A percentile compares a stretch with the other conserved stretches of the same genome.
These are phyloP conservation scores for Acanthamoeba sp. DNA, from an alignment of 208 protist genomes.

Conservation along the genomic window DNA sequence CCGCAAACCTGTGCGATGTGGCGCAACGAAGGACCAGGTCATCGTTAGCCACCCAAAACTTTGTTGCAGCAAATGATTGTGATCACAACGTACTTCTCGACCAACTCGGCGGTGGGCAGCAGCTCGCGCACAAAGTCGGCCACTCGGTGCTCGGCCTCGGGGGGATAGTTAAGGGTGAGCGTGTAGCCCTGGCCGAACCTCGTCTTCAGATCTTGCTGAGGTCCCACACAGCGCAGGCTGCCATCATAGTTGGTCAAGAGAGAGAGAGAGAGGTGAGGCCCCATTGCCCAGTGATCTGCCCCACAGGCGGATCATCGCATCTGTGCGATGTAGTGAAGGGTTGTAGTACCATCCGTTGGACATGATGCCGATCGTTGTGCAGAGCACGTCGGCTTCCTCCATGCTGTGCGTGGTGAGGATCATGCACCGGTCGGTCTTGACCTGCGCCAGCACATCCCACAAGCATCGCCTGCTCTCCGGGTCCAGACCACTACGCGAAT, in stretches of 20 bases:
- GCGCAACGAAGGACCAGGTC: no score
- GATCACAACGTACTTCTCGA: not conserved
- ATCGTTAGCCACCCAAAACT: no score
- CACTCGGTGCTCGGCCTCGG: conserved; percentile 27
- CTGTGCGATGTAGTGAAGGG: not conserved
- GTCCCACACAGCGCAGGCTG: conserved; percentile 56
- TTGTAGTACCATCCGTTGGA: conserved; percentile 72
- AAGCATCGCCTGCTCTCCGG: conserved; percentile 75
- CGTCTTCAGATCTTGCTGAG: conserved; percentile 79
- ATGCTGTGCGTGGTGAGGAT: conserved; percentile 90
- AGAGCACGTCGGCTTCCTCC: conserved; percentile 88
- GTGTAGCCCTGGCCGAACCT: conserved; percentile 83
- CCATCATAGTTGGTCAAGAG: not conserved
- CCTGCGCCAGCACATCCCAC: conserved; percentile 77
- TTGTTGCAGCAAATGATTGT: no score
- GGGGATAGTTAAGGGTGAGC: conserved; percentile 64
- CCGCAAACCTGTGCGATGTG: conserved; percentile 13
- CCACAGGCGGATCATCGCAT: no score
- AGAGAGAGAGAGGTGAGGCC: not conserved
- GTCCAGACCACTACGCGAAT: conserved; percentile 72
- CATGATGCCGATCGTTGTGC: conserved; percentile 89
- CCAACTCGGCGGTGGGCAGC: not conserved
- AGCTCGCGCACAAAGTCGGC: conserved; percentile 26
- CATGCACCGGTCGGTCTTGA: conserved; percentile 71
- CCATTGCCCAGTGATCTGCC: no score